Evolutionary conservation across 1,284 basidiomycete species (phyloP), one percentile per base, ranked within the genome.

Genomic region (Entoloma clypeatum): DNA sequence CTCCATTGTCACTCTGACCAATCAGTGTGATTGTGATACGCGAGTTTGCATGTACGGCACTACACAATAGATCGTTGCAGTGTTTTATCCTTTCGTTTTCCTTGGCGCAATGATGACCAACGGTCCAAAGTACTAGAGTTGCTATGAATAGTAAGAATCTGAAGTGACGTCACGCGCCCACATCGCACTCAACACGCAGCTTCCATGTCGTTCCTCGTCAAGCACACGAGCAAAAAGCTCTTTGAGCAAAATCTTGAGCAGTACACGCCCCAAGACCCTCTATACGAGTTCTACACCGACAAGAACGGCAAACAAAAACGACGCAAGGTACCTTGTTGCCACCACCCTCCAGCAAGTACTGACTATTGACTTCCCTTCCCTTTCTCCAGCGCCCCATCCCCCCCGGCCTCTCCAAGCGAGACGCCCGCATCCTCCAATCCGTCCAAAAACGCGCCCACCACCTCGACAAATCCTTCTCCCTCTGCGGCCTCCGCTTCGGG

Each of bases 401-500:
- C 0, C 79, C 81, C 6, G 92, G 92, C 0, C 74, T 96, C 3
- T 87, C 89, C 0, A 63, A 72, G 22, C 74, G 83, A 22, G 92
- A 96, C 48, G 75, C 75, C n/a, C 80, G 79, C 50, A 81, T 92
- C 37, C 71, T 93, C 38, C 75, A 74, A 52, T 77, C 82, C 13
- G 79, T 94, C 31, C 79, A 89, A 58, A 69, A 72, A 38, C 74
- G 93, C 6, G 93, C 94, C 0, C 92, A 93, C 59, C 80, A 86
- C 58, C 84, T 98, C 41, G 94, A 98, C 71, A 94, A 92, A 63
- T 86, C 90, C 5, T 89, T 97, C 69, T 71, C 61, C 34, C 41
- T 97, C 7, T 90, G 84, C 53, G 92, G 93, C 2, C 64, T 96
- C 46, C 78, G 81, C 7, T 92, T 96, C 48, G 93, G 94, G 4